Evolutionary conservation across 257 asterid species (phyloP).

Genomic region (Marsdenia floribunda): DNA sequence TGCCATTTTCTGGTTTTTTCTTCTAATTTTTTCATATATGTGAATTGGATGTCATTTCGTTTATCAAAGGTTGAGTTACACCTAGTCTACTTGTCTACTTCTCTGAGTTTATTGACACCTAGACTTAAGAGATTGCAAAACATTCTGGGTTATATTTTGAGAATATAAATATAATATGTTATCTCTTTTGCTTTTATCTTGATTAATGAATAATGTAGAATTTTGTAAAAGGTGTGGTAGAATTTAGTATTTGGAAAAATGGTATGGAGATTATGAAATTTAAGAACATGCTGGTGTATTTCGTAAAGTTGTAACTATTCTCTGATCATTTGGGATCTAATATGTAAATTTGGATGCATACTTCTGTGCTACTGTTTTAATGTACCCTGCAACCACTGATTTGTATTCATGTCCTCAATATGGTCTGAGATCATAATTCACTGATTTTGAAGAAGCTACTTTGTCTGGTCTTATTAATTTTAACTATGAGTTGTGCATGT

Average conservation of each 20-base stretch:
- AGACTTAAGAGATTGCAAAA: background rate
- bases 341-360: slow-evolving; percentile 1
- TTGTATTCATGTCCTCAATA: background rate
- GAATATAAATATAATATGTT: too few species aligned
- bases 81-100: background rate
- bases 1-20: background rate
- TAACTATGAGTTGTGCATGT: background rate
- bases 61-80: background rate
- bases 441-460: background rate
- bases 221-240: background rate
- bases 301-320: background rate
- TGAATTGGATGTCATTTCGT: background rate
- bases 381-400: background rate
- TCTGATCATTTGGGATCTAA: background rate
- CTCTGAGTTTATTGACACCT: background rate
- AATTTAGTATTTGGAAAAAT: background rate
- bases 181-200: background rate
- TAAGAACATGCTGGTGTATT: background rate
- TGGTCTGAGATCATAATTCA: background rate
- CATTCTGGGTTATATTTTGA: background rate
- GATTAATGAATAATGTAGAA: background rate
- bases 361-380: background rate
- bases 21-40: background rate
- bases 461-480: background rate
- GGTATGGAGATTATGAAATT: background rate